Evolutionary conservation across 2,329 filamentous ascomycete species (phyloP).

Genomic region (Ascochyta pisi): DNA sequence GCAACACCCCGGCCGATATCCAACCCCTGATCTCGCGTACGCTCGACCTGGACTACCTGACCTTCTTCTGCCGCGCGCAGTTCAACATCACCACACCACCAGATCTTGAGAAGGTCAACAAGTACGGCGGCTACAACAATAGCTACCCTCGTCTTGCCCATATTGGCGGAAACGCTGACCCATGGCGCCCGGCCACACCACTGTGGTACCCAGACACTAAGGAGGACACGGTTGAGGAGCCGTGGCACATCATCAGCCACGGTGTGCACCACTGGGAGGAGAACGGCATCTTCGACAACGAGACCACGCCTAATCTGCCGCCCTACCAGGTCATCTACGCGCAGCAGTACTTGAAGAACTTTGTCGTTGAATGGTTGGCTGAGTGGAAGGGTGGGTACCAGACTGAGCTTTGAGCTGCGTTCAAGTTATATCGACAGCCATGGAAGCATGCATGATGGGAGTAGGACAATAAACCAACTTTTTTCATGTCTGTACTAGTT

Average conservation of each 20-base stretch:
- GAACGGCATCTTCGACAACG: conserved; percentile 69
- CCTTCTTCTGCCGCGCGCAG: conserved; percentile 67
- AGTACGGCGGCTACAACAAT: conserved; percentile 76
- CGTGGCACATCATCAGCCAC: conserved; percentile 74
- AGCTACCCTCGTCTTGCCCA: conserved; percentile 77
- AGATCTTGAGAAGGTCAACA: conserved; percentile 72
- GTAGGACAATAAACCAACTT: no score
- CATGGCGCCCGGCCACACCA: conserved; percentile 77
- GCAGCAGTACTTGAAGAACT: conserved; percentile 65
- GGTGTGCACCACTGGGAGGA: conserved; percentile 85
- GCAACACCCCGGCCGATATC: conserved; percentile 68
- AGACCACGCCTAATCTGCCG: conserved; percentile 65
- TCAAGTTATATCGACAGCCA: no score
- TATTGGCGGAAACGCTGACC: conserved; percentile 79
- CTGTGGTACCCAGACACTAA: conserved; percentile 69
- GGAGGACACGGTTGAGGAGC: conserved; percentile 68
- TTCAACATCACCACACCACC: conserved; percentile 74
- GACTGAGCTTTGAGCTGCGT: conserved; percentile 6
- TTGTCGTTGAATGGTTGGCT: conserved; percentile 72
- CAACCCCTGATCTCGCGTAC: conserved; percentile 76
- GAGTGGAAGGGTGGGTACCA: conserved; percentile 22
- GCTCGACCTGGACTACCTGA: conserved; percentile 68
- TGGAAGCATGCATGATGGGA: no score
- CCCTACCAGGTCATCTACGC: conserved; percentile 64
- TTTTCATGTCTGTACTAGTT: no score